These are phyloP conservation scores for Paracoccidioides brasiliensis DNA, from an alignment of 2,329 filamentous ascomycete genomes.

Conservation along the genomic window DNA sequence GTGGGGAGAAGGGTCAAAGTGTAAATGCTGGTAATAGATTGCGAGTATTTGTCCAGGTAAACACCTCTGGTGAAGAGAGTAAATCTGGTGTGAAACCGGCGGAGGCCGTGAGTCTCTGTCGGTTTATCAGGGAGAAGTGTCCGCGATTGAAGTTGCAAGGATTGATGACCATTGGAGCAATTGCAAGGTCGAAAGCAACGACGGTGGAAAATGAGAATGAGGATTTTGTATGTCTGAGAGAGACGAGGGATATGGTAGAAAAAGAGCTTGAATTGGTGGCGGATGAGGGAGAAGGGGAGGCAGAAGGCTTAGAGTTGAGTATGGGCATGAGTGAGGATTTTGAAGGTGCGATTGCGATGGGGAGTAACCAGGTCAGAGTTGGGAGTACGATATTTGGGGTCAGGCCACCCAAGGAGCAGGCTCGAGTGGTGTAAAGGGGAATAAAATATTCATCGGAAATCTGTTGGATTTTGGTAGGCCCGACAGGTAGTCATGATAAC, in stretches of 20 bases:
- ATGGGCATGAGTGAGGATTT: slow-evolving; percentile 99
- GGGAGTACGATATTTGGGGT: slow-evolving; percentile 90
- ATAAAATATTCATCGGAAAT: background rate
- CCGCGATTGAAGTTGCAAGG: slow-evolving; percentile 63
- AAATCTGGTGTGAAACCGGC: slow-evolving; percentile 73
- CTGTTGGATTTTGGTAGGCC: background rate
- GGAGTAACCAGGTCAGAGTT: slow-evolving; percentile 79
- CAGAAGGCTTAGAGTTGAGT: slow-evolving; percentile 60
- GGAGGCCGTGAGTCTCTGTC: slow-evolving; percentile 52
- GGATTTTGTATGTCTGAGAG: slow-evolving; percentile 60
- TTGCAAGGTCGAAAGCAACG: slow-evolving; percentile 65
- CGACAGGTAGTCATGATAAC: background rate
- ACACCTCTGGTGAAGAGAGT: slow-evolving; percentile 75
- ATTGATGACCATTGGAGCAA: slow-evolving; percentile 94
- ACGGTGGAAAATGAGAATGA: slow-evolving; percentile 74
- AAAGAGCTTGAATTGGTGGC: slow-evolving; percentile 42
- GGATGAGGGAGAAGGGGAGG: background rate
- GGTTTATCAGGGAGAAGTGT: slow-evolving; percentile 56
- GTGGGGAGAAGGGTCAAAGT: background rate
- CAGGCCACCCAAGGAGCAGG: slow-evolving; percentile 65
- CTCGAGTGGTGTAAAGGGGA: slow-evolving; percentile 42
- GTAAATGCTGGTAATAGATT: slow-evolving; percentile 31
- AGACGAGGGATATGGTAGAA: slow-evolving; percentile 58
- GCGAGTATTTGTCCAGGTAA: slow-evolving; percentile 80
- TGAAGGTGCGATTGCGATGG: slow-evolving; percentile 70